phyloP scores from a whole-genome alignment of 768 basidiomycete species.

The Boletellus emodensis region DNA sequence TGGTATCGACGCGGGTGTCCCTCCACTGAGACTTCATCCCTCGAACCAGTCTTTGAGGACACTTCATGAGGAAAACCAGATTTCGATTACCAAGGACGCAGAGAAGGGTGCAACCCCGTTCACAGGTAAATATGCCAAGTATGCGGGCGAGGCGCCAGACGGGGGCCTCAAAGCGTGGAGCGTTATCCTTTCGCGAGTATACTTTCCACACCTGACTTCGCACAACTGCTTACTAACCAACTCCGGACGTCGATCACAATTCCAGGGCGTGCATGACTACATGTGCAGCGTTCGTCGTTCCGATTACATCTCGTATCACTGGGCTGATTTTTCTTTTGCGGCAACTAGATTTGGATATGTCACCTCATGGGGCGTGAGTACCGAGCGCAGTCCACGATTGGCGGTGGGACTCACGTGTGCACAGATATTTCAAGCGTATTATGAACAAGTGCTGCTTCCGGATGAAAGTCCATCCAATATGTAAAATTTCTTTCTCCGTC shows the following conservation, averaged over 20 bases:
- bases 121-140: slow-evolving; percentile 10
- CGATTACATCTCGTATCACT: not conserved
- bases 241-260: not conserved
- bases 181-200: slow-evolving; percentile 22
- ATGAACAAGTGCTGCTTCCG: slow-evolving; percentile 49
- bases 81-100: not conserved
- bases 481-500: slow-evolving; percentile 32
- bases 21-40: not conserved
- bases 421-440: slow-evolving; percentile 73
- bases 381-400: slow-evolving; percentile 2
- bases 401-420: not conserved
- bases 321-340: not conserved
- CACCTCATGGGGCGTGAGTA: slow-evolving; percentile 69
- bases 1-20: not conserved
- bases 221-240: not conserved
- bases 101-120: slow-evolving; percentile 9
- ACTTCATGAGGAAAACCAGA: slow-evolving; percentile 2
- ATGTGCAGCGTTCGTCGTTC: slow-evolving; percentile 37
- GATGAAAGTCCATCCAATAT: slow-evolving; percentile 58
- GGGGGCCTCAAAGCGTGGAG: slow-evolving; percentile 30
- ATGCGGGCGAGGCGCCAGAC: slow-evolving; percentile 22
- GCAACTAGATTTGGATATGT: slow-evolving; percentile 57
- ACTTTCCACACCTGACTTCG: not conserved
- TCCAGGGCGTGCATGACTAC: slow-evolving; percentile 24
- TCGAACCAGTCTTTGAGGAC: slow-evolving; percentile 1